Base-by-base conservation (phyloP, 176 grass and related monocot genomes). In the Chrysopogon serrulatus region DNA sequence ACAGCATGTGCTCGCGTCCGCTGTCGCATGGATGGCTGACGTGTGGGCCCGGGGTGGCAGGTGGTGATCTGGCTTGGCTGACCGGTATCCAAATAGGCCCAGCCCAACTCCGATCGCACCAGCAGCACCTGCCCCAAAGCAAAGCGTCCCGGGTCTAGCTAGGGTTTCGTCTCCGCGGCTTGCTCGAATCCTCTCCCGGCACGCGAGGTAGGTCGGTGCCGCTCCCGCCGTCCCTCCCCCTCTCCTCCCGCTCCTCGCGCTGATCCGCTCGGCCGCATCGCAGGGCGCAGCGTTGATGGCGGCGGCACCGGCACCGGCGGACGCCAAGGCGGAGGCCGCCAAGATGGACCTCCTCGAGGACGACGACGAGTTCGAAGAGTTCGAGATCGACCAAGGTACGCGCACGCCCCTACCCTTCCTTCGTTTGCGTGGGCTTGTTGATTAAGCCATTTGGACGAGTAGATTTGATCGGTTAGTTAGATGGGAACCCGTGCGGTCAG, bases 361-460 rank as follows among this genome's bases (percentile, higher is more conserved):
- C 76, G 91, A 93, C 77, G 91, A 90, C 51, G 91, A 93, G 87
- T 93, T 93, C 24, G 87, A 93, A 45, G 91, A 93, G 84, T 93
- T 93, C 16, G 91, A 93, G 84, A 90, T 85, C 81, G 87, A 93
- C 67, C 84, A 82, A 79, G 91, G 91, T 87, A 34, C 28, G 17
- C 13, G 30, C 33, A 4, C n/a, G 0, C 30, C 9, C 42, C 28
- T 6, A 15, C 43, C 14, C 7, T 59, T 32, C 64, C 19, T 39
- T 72, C 5, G 16, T 60, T 23, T 60, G 32, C 16, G 61, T 26
- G 17, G 34, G 19, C 24, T 16, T 15, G 39, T 51, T 43, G 71
- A 69, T 59, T 26, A 10, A 5, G n/a, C 54, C 23, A 26, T 68
- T 33, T n/a, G 24, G 4, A 17, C 23, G 36, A 66, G 4, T 66